A percentile compares a stretch with the other conserved stretches of the same genome.
Conservation (phyloP, 2,329 filamentous ascomycete genomes). For the Microascus cirrosus region DNA sequence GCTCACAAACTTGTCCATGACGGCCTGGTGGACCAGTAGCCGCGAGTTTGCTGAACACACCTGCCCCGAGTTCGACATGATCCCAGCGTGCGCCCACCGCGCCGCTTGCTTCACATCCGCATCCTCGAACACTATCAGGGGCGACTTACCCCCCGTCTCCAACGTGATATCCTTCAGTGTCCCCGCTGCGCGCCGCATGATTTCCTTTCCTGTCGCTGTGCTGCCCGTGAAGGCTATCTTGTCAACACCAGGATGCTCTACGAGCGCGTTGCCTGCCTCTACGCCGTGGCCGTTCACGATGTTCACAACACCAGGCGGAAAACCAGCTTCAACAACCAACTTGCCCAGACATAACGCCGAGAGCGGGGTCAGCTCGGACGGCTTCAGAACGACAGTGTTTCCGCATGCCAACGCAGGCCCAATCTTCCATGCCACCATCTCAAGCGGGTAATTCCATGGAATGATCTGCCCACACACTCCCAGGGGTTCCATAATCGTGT, state of each 20-base stretch:
- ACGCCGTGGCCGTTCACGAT: conserved; percentile 56
- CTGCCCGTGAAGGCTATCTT: conserved; percentile 67
- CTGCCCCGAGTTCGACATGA: conserved; percentile 47
- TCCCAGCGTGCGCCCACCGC: conserved; percentile 30
- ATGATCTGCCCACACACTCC: conserved; percentile 71
- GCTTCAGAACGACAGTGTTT: conserved; percentile 48
- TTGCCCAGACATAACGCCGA: conserved; percentile 50
- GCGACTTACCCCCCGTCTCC: conserved; percentile 50
- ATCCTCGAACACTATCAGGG: conserved; percentile 48
- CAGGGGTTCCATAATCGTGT: conserved; percentile 65
- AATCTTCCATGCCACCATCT: conserved; percentile 49
- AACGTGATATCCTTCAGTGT: conserved; percentile 49
- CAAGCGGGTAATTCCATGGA: conserved; percentile 72
- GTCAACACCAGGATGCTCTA: conserved; percentile 50
- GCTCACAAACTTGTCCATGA: conserved; percentile 50
- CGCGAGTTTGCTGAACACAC: conserved; percentile 49
- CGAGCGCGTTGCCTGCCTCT: conserved; percentile 53
- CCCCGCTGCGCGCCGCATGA: conserved; percentile 56
- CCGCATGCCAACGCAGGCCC: conserved; percentile 50
- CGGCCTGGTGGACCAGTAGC: conserved; percentile 44
- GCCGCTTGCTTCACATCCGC: conserved; percentile 53
- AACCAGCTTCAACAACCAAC: conserved; percentile 57
- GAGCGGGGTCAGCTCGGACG: conserved; percentile 49
- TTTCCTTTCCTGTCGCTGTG: conserved; percentile 54
- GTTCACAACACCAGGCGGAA: conserved; percentile 63